Evolutionary conservation across 257 asterid genomes (phyloP).

Genomic region (Jacaranda mimosifolia): DNA sequence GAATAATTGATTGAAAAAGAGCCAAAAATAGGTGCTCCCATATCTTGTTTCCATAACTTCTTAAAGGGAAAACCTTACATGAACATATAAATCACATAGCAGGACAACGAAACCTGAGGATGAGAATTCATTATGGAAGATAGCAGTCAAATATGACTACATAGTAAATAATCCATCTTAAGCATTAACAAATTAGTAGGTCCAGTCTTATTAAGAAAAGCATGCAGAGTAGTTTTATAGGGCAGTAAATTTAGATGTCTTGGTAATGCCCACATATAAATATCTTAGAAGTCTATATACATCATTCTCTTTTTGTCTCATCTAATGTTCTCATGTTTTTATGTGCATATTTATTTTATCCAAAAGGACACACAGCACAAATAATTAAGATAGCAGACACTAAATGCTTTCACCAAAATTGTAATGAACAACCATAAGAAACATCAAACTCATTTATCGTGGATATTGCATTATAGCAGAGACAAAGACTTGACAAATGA

Average conservation of each 20-base stretch:
- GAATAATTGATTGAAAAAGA: slow-evolving; percentile 66
- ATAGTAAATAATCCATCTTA: neutral
- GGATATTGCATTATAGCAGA: slow-evolving; percentile 3
- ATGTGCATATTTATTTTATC: neutral
- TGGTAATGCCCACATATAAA: neutral
- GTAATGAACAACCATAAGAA: too few species aligned
- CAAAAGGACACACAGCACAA: neutral
- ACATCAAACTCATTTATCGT: slow-evolving; percentile 14
- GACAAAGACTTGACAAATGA: neutral
- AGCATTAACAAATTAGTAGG: neutral
- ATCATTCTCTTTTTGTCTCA: neutral
- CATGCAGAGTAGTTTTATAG: slow-evolving; percentile 15
- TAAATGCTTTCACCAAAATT: too few species aligned
- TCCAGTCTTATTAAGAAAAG: slow-evolving; percentile 1
- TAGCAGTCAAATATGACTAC: too few species aligned
- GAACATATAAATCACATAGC: slow-evolving; percentile 32
- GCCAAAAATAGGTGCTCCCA: slow-evolving; percentile 88
- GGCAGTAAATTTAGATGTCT: neutral
- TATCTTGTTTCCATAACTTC: slow-evolving; percentile 73
- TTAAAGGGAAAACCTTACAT: slow-evolving; percentile 62
- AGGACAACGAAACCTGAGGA: too few species aligned
- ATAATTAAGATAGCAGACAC: slow-evolving; percentile 6
- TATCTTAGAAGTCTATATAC: too few species aligned
- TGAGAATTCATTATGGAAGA: too few species aligned
- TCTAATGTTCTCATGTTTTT: neutral